phyloP scores from a whole-genome alignment of 2,329 filamentous ascomycete genomes.

The Aureobasidium mangrovei region DNA sequence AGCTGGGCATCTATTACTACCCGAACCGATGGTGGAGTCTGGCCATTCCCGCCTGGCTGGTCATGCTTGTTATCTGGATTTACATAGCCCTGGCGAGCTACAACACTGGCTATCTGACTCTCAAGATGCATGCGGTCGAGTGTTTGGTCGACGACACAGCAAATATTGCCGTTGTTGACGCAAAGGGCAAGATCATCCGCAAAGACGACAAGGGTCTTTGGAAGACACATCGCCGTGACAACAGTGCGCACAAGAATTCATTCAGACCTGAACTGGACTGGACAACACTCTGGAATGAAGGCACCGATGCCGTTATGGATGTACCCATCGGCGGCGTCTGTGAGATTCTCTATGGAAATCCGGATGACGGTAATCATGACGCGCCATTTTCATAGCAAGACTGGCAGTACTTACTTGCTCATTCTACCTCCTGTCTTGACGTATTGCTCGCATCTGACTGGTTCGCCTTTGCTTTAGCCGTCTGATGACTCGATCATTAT shows the following conservation, averaged over 20 bases:
- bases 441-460: too few relatives aligned
- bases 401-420: too few relatives aligned
- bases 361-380: background rate
- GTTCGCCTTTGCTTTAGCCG: too few relatives aligned
- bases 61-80: constrained; percentile 82
- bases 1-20: constrained; percentile 91
- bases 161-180: constrained; percentile 74
- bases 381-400: background rate
- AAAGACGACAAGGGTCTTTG: constrained; percentile 18
- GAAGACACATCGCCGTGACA: constrained; percentile 20
- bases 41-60: constrained; percentile 81
- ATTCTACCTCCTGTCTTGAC: too few relatives aligned
- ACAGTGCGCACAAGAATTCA: constrained; percentile 9
- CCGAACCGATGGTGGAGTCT: constrained; percentile 97
- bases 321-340: constrained; percentile 91
- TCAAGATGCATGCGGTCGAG: constrained; percentile 70
- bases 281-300: constrained; percentile 77
- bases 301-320: constrained; percentile 96
- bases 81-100: constrained; percentile 87
- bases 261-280: constrained; percentile 48
- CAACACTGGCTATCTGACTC: constrained; percentile 80
- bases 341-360: constrained; percentile 75
- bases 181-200: constrained; percentile 50
- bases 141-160: constrained; percentile 87
- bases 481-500: too few relatives aligned